Percentiles rank a stretch among this genome's conserved stretches.
Evolutionary conservation across 305 asterid species (phyloP).

Genomic region (Petunia hybrid): DNA sequence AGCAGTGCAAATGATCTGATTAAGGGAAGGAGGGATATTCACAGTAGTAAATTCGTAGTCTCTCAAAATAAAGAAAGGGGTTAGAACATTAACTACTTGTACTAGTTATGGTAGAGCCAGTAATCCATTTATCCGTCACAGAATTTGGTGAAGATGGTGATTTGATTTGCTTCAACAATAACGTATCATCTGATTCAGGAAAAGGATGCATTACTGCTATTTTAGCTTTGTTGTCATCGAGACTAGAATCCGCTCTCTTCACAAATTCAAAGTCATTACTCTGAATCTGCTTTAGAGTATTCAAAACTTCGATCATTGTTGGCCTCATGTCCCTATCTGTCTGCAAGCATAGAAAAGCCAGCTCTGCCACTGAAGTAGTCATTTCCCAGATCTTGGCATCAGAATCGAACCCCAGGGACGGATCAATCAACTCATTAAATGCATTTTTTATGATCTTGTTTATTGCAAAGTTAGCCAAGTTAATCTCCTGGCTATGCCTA

Average conservation of each 20-base stretch:
- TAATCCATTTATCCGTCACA: constrained; percentile 57
- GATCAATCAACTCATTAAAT: constrained; percentile 33
- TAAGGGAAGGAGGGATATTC: constrained; percentile 49
- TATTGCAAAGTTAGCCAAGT: constrained; percentile 35
- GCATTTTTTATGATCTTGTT: constrained; percentile 16
- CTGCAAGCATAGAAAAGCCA: constrained; percentile 80
- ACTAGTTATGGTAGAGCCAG: constrained; percentile 52
- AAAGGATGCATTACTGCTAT: constrained; percentile 28
- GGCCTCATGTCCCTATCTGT: constrained; percentile 77
- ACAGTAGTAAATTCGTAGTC: not conserved
- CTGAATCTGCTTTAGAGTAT: constrained; percentile 50
- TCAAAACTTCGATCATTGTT: constrained; percentile 65
- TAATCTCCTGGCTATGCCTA: constrained; percentile 33
- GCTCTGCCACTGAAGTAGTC: constrained; percentile 70
- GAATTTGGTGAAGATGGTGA: constrained; percentile 34
- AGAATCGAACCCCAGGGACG: constrained; percentile 39
- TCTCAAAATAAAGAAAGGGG: not conserved
- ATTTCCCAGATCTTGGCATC: constrained; percentile 56
- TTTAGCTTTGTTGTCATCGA: not conserved
- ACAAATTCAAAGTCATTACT: not conserved
- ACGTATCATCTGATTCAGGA: constrained; percentile 38
- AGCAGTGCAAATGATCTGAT: constrained; percentile 52
- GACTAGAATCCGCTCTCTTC: not conserved
- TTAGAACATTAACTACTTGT: constrained; percentile 44
- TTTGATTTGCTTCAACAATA: constrained; percentile 24